A percentile compares a stretch with the other conserved stretches of the same genome.
Conservation (phyloP, 306 rosid species). For the Hippophae tibetana region DNA sequence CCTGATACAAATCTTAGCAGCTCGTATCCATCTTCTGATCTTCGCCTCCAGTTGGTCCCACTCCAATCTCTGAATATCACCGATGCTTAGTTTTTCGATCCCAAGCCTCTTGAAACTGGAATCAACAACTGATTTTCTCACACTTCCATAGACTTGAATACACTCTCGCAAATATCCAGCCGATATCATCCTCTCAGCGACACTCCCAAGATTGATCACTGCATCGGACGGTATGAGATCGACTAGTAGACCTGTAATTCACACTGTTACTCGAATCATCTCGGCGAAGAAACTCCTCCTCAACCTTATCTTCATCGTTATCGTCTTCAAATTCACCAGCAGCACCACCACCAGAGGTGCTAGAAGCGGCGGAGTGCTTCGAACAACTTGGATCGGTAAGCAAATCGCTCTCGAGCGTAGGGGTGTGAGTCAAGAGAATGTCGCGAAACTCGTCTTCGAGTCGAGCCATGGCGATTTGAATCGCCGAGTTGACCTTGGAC, state of each 20-base stretch:
- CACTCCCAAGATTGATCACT: constrained; percentile 58
- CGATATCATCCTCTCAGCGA: constrained; percentile 81
- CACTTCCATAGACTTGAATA: constrained; percentile 87
- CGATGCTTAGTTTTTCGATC: constrained; percentile 80
- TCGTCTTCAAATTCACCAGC: constrained; percentile 4
- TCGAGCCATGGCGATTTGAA: constrained; percentile 98
- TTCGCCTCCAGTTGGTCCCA: constrained; percentile 79
- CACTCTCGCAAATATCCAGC: constrained; percentile 85
- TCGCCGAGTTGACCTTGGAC: constrained; percentile 47
- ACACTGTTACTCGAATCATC: constrained; percentile 18
- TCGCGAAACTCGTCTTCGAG: constrained; percentile 91
- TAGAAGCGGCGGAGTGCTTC: constrained; percentile 8
- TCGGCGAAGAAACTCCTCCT: constrained; percentile 31
- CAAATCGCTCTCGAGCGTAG: constrained; percentile 54
- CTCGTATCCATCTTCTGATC: constrained; percentile 87
- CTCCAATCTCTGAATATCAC: constrained; percentile 85
- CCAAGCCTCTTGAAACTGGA: constrained; percentile 63
- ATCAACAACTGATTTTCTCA: constrained; percentile 68
- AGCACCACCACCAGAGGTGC: background rate
- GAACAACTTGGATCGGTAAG: constrained; percentile 47
- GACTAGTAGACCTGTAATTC: constrained; percentile 66
- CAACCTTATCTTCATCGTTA: constrained; percentile 8
- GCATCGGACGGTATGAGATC: constrained; percentile 83
- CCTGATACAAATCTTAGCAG: constrained; percentile 73
- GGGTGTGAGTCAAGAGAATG: constrained; percentile 61